Evolutionary conservation across 2,329 filamentous ascomycete genomes (phyloP).

Genomic region (Venturia effusa): DNA sequence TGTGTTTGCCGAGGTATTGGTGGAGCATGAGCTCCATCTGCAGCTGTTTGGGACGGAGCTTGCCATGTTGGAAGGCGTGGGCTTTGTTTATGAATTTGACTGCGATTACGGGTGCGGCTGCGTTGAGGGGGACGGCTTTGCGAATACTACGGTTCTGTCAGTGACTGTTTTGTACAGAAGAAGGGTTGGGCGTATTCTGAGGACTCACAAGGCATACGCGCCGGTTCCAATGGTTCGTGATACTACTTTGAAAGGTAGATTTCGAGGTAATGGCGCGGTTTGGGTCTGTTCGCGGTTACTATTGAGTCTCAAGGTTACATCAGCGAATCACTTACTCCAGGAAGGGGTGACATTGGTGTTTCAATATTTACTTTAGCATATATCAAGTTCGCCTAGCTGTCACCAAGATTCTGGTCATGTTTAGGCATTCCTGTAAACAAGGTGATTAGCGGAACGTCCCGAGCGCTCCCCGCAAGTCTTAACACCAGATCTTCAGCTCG

Average conservation of each 20-base stretch:
- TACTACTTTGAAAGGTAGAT: slow-evolving; percentile 87
- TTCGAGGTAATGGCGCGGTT: slow-evolving; percentile 68
- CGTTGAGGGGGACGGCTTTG: slow-evolving; percentile 70
- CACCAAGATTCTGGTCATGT: neutral
- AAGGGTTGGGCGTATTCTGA: slow-evolving; percentile 8
- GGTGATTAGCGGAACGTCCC: neutral
- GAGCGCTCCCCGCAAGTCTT: neutral
- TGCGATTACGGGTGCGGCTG: slow-evolving; percentile 69
- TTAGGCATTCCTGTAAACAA: neutral
- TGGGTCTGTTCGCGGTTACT: slow-evolving; percentile 56
- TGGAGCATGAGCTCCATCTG: slow-evolving; percentile 87
- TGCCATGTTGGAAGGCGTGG: slow-evolving; percentile 81
- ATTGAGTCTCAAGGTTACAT: neutral
- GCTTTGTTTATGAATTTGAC: slow-evolving; percentile 99
- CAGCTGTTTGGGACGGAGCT: slow-evolving; percentile 80
- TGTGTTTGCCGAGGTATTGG: slow-evolving; percentile 75
- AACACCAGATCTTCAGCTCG: no score
- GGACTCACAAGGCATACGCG: slow-evolving; percentile 86
- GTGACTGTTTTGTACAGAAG: neutral
- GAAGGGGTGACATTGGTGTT: neutral
- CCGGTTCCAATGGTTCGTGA: slow-evolving; percentile 95
- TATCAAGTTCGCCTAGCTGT: neutral
- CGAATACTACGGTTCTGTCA: slow-evolving; percentile 58
- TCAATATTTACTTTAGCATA: neutral
- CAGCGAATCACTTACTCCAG: neutral